phyloP scores from a whole-genome alignment of 176 grass and related monocot species.

The Aegilops longissima region DNA sequence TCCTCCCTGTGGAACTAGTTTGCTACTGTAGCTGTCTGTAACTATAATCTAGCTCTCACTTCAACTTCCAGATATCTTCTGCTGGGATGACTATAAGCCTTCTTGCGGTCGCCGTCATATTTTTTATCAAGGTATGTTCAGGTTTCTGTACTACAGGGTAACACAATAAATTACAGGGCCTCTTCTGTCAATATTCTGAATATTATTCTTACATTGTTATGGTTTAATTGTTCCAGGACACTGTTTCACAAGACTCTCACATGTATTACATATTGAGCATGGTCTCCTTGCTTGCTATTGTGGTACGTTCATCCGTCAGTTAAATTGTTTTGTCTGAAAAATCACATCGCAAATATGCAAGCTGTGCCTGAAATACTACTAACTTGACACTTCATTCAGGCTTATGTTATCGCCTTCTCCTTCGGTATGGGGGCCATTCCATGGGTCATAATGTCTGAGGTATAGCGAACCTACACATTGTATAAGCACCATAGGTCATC shows the following conservation, averaged over 20 bases:
- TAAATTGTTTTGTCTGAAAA: conserved; percentile 12
- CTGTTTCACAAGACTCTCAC: conserved; percentile 55
- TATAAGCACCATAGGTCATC: background rate
- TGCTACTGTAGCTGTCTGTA: background rate
- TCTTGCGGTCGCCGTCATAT: conserved; percentile 73
- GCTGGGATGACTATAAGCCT: conserved; percentile 83
- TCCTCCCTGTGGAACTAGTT: background rate
- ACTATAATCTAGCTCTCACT: conserved; percentile 30
- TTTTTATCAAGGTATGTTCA: conserved; percentile 72
- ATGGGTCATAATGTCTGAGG: conserved; percentile 99
- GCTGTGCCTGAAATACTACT: background rate
- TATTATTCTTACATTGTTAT: background rate
- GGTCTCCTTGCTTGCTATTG: conserved; percentile 73
- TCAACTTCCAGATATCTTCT: conserved; percentile 62
- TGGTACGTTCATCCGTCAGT: conserved; percentile 51
- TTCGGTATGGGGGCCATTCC: conserved; percentile 94
- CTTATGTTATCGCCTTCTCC: conserved; percentile 76
- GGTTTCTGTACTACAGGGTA: background rate
- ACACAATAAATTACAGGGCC: background rate
- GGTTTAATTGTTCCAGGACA: conserved; percentile 56
- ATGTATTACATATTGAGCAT: conserved; percentile 69
- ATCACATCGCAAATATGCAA: background rate
- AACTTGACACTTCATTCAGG: conserved; percentile 50
- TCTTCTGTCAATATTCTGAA: background rate
- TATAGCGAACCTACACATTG: background rate